A percentile compares a stretch with the other conserved stretches of the same genome.
phyloP scores from a whole-genome alignment of 352 stramenopile genomes.

The Phytophthora rubi region DNA sequence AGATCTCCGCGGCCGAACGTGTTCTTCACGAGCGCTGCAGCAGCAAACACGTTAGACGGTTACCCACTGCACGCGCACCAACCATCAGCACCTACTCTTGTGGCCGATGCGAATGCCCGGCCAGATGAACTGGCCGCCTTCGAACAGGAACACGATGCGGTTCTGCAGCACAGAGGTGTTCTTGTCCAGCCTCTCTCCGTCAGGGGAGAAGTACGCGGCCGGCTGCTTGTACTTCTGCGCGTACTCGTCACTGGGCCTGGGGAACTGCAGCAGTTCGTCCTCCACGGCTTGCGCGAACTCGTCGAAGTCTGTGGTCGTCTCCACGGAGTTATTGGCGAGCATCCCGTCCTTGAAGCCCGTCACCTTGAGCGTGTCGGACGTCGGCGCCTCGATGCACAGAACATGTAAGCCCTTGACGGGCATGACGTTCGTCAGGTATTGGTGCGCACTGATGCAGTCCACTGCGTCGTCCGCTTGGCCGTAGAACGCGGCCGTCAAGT shows the following conservation, averaged over 20 bases:
- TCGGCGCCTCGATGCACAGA: constrained; percentile 57
- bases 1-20: constrained; percentile 53
- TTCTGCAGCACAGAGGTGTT: constrained; percentile 49
- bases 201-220: constrained; percentile 66
- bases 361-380: constrained; percentile 49
- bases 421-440: constrained; percentile 62
- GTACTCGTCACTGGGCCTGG: constrained; percentile 27
- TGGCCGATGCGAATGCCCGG: constrained; percentile 68
- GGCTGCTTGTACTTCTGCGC: constrained; percentile 68
- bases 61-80: not conserved
- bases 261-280: constrained; percentile 47
- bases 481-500: not conserved
- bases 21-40: constrained; percentile 48
- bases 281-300: constrained; percentile 48
- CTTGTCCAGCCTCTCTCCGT: constrained; percentile 54
- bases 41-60: constrained; percentile 11
- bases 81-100: constrained; percentile 49
- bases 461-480: constrained; percentile 16
- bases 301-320: constrained; percentile 46
- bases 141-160: constrained; percentile 73
- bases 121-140: constrained; percentile 82
- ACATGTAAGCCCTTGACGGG: constrained; percentile 79
- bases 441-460: constrained; percentile 42
- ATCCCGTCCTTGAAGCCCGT: constrained; percentile 73
- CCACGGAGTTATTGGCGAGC: constrained; percentile 26